Conservation (phyloP, 1,139 yeast genomes). For the Hansenula lynferdii region DNA sequence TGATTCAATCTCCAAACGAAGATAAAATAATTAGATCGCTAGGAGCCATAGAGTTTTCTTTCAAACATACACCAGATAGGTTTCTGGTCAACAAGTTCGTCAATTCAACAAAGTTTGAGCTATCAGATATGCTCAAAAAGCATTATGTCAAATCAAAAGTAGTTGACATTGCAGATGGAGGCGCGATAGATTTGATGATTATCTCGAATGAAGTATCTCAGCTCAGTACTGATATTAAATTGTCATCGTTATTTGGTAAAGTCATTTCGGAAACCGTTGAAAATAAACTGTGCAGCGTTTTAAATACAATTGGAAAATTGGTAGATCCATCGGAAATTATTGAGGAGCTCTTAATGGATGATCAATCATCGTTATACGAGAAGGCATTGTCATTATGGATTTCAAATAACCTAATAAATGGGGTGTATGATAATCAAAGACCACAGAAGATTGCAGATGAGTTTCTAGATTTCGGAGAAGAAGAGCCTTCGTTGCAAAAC, state of each 20-base stretch:
- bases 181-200: slow-evolving; percentile 12
- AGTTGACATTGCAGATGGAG: slow-evolving; percentile 3
- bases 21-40: slow-evolving; percentile 17
- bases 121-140: slow-evolving; percentile 15
- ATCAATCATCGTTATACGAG: slow-evolving; percentile 9
- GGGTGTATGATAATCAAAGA: slow-evolving; percentile 10
- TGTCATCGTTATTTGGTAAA: slow-evolving; percentile 14
- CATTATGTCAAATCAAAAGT: slow-evolving; percentile 7
- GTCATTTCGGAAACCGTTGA: slow-evolving; percentile 19
- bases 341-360: slow-evolving; percentile 15
- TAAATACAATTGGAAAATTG: slow-evolving; percentile 19
- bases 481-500: slow-evolving; percentile 3
- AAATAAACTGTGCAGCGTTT: slow-evolving; percentile 13
- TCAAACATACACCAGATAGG: slow-evolving; percentile 4
- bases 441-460: slow-evolving; percentile 18
- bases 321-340: slow-evolving; percentile 10
- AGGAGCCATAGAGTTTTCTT: slow-evolving; percentile 17
- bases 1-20: slow-evolving; percentile 24
- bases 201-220: slow-evolving; percentile 13
- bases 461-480: slow-evolving; percentile 23
- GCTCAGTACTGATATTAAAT: slow-evolving; percentile 1
- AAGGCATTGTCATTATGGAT: slow-evolving; percentile 27
- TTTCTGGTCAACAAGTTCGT: slow-evolving; percentile 13
- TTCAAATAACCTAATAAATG: slow-evolving; percentile 23
- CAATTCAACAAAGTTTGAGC: slow-evolving; percentile 11